phyloP scores from a whole-genome alignment of 495 filamentous ascomycete species.

The Aspergillus carlsbadensis region DNA sequence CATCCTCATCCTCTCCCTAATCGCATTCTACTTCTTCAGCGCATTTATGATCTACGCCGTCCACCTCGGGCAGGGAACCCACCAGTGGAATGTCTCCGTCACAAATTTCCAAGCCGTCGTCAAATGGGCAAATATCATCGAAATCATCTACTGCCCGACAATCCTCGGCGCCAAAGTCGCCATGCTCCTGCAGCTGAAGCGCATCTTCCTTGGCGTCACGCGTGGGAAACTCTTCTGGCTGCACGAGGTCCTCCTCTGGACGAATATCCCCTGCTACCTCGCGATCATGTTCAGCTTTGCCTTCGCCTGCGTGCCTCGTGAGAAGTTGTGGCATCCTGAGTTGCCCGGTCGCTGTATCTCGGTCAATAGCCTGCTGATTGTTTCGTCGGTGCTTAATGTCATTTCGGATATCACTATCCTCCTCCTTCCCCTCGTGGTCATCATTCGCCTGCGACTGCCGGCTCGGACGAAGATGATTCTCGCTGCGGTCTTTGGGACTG shows the following conservation, averaged over 20 bases:
- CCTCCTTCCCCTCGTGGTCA: neutral
- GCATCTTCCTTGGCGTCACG: neutral
- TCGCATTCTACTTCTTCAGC: no score
- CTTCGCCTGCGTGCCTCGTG: neutral
- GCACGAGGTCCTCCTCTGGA: neutral
- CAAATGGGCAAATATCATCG: neutral
- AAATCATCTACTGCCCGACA: slow-evolving; percentile 1
- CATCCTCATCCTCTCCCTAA: no score
- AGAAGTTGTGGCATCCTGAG: neutral
- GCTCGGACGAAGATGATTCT: neutral
- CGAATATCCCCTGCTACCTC: neutral
- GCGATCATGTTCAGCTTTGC: neutral
- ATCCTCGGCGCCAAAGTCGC: neutral
- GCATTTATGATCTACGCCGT: no score
- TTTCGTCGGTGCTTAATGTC: no score
- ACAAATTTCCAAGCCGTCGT: neutral
- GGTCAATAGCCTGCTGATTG: no score
- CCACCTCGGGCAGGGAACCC: no score
- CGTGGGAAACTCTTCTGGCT: neutral
- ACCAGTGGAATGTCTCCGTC: no score
- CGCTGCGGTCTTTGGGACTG: no score
- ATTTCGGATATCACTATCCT: neutral
- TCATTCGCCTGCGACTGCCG: neutral
- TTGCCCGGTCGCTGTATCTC: no score
- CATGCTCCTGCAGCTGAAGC: neutral